Evolutionary conservation across 2,329 filamentous ascomycete species (phyloP).

Genomic region (Aspergillus sp.): DNA sequence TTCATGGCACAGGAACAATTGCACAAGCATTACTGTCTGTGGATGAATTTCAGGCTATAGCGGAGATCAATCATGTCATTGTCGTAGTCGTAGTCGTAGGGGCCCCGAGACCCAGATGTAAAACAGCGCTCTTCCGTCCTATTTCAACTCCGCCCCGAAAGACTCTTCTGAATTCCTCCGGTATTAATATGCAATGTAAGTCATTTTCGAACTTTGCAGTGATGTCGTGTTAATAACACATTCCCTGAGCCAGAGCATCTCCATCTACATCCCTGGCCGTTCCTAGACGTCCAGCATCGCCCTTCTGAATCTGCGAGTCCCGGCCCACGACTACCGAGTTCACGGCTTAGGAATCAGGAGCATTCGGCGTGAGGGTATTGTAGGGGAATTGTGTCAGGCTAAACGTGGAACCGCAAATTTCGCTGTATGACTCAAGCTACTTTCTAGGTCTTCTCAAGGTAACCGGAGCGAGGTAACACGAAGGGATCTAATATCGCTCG

Average conservation of each 20-base stretch:
- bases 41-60: neutral
- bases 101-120: neutral
- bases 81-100: neutral
- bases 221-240: neutral
- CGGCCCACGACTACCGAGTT: neutral
- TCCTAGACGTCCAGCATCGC: neutral
- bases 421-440: neutral
- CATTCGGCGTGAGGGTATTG: no score
- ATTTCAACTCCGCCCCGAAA: neutral
- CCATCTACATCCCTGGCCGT: neutral
- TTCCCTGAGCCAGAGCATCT: neutral
- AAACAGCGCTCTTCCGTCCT: neutral
- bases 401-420: neutral
- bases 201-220: neutral
- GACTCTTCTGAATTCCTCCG: neutral
- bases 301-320: neutral
- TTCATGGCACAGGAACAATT: neutral
- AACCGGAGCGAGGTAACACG: neutral
- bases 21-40: neutral
- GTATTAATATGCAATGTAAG: neutral
- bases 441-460: neutral
- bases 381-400: neutral
- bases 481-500: neutral
- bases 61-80: neutral
- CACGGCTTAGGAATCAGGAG: neutral